phyloP scores from a whole-genome alignment of 352 stramenopile genomes.

The Aphanomyces astaci region DNA sequence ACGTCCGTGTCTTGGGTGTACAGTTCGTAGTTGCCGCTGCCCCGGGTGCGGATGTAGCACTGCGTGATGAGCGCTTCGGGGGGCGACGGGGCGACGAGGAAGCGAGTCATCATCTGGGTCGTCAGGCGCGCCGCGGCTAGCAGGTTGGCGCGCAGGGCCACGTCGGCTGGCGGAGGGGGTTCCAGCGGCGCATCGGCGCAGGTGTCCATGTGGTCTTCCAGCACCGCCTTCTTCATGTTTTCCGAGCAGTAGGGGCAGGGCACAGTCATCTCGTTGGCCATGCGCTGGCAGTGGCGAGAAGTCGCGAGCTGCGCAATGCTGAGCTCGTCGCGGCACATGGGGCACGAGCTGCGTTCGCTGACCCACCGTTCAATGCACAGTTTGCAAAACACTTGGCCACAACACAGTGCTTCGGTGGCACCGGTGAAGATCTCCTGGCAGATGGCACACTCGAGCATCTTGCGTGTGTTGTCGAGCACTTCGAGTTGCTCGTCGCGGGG shows the following conservation, averaged over 20 bases:
- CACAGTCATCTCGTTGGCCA: conserved; percentile 82
- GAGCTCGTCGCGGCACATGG: conserved; percentile 74
- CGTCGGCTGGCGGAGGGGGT: conserved; percentile 59
- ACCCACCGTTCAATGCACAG: conserved; percentile 79
- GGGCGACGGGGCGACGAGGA: conserved; percentile 49
- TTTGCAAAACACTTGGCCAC: conserved; percentile 80
- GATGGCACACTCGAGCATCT: conserved; percentile 82
- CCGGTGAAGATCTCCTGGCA: conserved; percentile 74
- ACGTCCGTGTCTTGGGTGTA: conserved; percentile 78
- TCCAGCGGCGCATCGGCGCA: conserved; percentile 68
- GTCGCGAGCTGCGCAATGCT: conserved; percentile 53
- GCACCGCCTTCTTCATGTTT: conserved; percentile 63
- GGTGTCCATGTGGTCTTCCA: conserved; percentile 48
- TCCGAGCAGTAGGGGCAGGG: conserved; percentile 54
- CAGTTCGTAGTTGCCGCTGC: conserved; percentile 75
- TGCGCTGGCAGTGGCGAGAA: conserved; percentile 64
- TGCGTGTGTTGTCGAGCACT: conserved; percentile 66
- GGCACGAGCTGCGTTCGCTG: conserved; percentile 66
- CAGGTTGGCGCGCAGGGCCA: conserved; percentile 53
- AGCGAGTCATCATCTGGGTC: conserved; percentile 41
- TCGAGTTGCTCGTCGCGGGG: conserved; percentile 71
- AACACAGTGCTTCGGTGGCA: conserved; percentile 71
- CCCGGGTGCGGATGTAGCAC: conserved; percentile 79
- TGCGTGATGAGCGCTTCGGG: conserved; percentile 69
- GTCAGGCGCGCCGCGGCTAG: conserved; percentile 52